Base-by-base conservation (phyloP, 2,329 filamentous ascomycete genomes). In the Paecilomyces dactylethromorphus region DNA sequence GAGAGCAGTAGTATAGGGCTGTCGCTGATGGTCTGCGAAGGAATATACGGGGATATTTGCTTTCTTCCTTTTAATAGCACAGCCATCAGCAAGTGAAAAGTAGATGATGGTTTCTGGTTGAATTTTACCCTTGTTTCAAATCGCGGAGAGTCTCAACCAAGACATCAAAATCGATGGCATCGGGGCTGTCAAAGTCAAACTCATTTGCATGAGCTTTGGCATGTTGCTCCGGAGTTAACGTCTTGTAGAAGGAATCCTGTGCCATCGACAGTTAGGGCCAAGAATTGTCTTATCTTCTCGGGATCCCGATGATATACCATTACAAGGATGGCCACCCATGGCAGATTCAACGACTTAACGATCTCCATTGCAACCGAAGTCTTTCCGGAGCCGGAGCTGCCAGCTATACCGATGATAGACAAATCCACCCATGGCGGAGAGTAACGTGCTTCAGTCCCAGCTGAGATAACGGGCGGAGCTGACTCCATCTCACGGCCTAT, bases 171-270 rank as follows among this genome's bases (percentile, higher is more conserved):
- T 99, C 94, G 68, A 97, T 91, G 5, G 94, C 92, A 75, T 92
- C 86, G 13, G 94, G 94, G 8, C 92, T 87, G 73, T 99, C 94
- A 76, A 99, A 97, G 71, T 99, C 94, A 74, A 90, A 96, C 71
- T 97, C 91, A 71, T 96, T 97, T 60, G 79, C 79, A 75, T 97
- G 96, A 0, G 94, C 94, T 67, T 85, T 83, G 64, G 80, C 85
- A 56, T 91, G 93, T 70, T 94, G 82, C 69, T 92, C 92, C 2
- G 87, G 81, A 18, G 85, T 89, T 66, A 99, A 79, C 18, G 88
- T 89, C 77, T 97, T 97, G 79, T 99, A 99, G 76, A 96, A 99
- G 12, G 93, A 97, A 76, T 99, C 94, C 91, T 96, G 68, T 62
- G 58, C 39, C 59, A 31, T 56, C 54, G 35, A 33, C 54, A 54